Evolutionary conservation across 2,329 filamentous ascomycete genomes (phyloP).

Genomic region (Anisogramma anomala): DNA sequence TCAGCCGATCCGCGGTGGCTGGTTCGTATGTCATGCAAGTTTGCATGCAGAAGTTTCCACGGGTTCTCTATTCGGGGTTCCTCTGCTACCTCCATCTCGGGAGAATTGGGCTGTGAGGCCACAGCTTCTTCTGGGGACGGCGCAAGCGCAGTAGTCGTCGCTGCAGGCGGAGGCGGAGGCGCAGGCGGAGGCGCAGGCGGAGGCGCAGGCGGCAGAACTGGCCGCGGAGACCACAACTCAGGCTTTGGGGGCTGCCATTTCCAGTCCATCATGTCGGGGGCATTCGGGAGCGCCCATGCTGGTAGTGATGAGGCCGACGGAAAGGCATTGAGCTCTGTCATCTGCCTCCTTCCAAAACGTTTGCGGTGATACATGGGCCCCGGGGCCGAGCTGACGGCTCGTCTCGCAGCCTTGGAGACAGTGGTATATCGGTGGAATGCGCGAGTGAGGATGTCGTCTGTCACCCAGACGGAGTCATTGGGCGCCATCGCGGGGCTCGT

Average conservation of each 20-base stretch:
- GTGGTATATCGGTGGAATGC: constrained; percentile 37
- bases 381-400: constrained; percentile 30
- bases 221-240: constrained; percentile 6
- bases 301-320: constrained; percentile 28
- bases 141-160: neutral
- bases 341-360: constrained; percentile 40
- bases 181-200: constrained; percentile 1
- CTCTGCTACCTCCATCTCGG: neutral
- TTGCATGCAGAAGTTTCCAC: constrained; percentile 15
- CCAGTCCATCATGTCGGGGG: constrained; percentile 35
- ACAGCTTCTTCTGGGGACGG: neutral
- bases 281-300: constrained; percentile 35
- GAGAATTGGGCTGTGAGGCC: neutral
- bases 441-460: constrained; percentile 41
- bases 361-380: constrained; percentile 45
- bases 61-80: neutral
- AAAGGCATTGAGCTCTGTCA: constrained; percentile 37
- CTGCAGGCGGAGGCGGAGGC: neutral
- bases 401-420: constrained; percentile 21
- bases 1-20: neutral
- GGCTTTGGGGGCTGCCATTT: constrained; percentile 37
- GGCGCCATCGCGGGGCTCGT: constrained; percentile 28
- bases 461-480: constrained; percentile 44
- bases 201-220: constrained; percentile 16
- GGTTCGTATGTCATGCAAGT: constrained; percentile 17